A percentile compares a stretch with the other conserved stretches of the same genome.
These are phyloP conservation scores for Sporothrix phasma DNA, from an alignment of 2,329 filamentous ascomycete species.

Conservation along the genomic window DNA sequence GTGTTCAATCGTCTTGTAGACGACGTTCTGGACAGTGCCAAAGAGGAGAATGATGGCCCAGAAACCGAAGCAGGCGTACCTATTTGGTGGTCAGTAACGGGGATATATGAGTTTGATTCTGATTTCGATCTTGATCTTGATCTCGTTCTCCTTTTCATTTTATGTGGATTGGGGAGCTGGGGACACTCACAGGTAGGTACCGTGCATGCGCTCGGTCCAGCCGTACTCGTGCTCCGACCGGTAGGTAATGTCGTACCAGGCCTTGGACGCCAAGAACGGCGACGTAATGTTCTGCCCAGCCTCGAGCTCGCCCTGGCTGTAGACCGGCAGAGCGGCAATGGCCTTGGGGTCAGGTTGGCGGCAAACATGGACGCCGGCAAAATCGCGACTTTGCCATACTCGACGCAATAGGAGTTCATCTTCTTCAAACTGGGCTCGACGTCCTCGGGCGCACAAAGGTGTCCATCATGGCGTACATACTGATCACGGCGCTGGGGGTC, in stretches of 20 bases:
- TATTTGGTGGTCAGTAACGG: constrained; percentile 14
- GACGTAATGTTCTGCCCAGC: constrained; percentile 6
- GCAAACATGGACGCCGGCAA: not conserved
- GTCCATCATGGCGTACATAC: constrained; percentile 11
- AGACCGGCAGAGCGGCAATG: constrained; percentile 11
- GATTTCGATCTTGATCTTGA: too few relatives aligned
- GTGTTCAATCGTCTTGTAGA: constrained; percentile 5
- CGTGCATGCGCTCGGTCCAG: not conserved
- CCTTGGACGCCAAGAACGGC: constrained; percentile 8
- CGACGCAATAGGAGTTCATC: not conserved
- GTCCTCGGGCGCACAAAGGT: constrained; percentile 10
- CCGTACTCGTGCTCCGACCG: not conserved
- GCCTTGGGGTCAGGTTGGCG: constrained; percentile 17
- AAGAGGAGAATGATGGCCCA: constrained; percentile 16
- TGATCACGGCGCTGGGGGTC: constrained; percentile 10
- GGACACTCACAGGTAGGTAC: constrained; percentile 12
- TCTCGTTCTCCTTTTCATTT: too few relatives aligned
- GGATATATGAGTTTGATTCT: too few relatives aligned
- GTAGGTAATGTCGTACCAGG: not conserved
- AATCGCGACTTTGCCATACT: not conserved
- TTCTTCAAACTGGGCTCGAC: not conserved
- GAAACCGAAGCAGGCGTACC: constrained; percentile 15
- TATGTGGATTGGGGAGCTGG: not conserved
- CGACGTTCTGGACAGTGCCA: constrained; percentile 14
- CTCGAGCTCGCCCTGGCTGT: not conserved